phyloP scores from a whole-genome alignment of 345 rosid species.

The Mercurialis annua region DNA sequence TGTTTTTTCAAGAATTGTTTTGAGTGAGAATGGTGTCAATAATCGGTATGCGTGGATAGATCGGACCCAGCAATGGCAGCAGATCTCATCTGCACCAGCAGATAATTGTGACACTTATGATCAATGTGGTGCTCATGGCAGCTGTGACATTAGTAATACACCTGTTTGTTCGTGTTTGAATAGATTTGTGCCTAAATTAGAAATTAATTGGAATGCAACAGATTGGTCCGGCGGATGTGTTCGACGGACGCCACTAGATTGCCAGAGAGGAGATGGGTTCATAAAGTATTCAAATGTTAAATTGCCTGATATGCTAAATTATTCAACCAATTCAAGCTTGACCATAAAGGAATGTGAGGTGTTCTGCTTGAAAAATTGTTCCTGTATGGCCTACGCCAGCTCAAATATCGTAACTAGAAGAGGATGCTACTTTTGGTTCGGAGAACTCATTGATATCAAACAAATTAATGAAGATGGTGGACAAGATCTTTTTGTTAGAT shows the following conservation, averaged over 20 bases:
- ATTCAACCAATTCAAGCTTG: not conserved
- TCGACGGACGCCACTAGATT: constrained; percentile 8
- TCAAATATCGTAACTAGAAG: constrained; percentile 19
- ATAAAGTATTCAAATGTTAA: not conserved
- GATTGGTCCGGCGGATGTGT: constrained; percentile 22
- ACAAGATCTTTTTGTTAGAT: constrained; percentile 18
- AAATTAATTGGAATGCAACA: not conserved
- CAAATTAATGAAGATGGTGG: not conserved
- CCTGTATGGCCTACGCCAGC: constrained; percentile 25
- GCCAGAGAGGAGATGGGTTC: constrained; percentile 8
- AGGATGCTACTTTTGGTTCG: constrained; percentile 27
- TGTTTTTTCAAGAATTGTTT: too few relatives aligned
- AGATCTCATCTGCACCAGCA: not conserved
- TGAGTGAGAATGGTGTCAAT: too few relatives aligned
- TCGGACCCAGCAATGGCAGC: too few relatives aligned
- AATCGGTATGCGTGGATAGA: too few relatives aligned
- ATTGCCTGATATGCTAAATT: constrained; percentile 18
- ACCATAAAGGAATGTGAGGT: constrained; percentile 12
- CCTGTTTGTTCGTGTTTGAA: constrained; percentile 21
- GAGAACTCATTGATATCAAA: constrained; percentile 15
- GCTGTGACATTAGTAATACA: too few relatives aligned
- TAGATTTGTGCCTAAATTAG: constrained; percentile 14
- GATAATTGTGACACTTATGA: constrained; percentile 18
- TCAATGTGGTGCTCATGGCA: constrained; percentile 20
- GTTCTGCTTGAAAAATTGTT: constrained; percentile 21